A percentile compares a stretch with the other conserved stretches of the same genome.
Evolutionary conservation across 305 asterid species (phyloP).

Genomic region (Petunia hybrid): DNA sequence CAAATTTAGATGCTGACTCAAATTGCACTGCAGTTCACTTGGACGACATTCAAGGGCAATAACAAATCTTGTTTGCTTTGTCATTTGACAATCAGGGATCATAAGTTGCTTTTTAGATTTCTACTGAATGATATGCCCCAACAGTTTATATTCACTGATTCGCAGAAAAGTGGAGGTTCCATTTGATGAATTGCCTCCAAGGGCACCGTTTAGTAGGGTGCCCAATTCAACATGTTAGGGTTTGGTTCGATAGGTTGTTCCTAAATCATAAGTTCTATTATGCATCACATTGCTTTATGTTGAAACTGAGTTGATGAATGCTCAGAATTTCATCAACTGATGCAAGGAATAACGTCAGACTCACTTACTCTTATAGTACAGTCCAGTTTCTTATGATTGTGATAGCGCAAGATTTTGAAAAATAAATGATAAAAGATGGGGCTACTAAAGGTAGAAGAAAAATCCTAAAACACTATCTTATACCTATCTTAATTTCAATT

Average conservation of each 20-base stretch:
- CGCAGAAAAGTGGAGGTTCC: slow-evolving; percentile 10
- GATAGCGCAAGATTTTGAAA: not conserved
- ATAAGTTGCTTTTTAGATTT: not conserved
- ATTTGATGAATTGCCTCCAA: slow-evolving; percentile 19
- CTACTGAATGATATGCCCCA: not conserved
- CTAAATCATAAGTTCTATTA: slow-evolving; percentile 8
- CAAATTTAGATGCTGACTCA: slow-evolving; percentile 18
- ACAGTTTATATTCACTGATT: slow-evolving; percentile 1
- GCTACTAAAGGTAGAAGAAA: not conserved
- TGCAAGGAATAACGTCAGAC: not conserved
- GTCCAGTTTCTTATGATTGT: not conserved
- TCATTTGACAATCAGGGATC: not conserved
- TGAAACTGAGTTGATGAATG: not conserved
- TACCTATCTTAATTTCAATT: not conserved
- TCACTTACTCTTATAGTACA: not conserved
- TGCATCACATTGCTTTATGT: not conserved
- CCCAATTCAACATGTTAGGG: not conserved
- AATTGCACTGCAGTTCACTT: not conserved
- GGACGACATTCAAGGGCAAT: not conserved
- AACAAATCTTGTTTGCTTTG: not conserved
- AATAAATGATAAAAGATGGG: slow-evolving; percentile 3
- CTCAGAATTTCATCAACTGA: not conserved
- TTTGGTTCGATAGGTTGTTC: slow-evolving; percentile 11
- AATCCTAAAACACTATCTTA: too few relatives aligned
- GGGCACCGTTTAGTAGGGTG: not conserved